Conservation (phyloP, 1,284 basidiomycete genomes). For the Ganoderma boninense region DNA sequence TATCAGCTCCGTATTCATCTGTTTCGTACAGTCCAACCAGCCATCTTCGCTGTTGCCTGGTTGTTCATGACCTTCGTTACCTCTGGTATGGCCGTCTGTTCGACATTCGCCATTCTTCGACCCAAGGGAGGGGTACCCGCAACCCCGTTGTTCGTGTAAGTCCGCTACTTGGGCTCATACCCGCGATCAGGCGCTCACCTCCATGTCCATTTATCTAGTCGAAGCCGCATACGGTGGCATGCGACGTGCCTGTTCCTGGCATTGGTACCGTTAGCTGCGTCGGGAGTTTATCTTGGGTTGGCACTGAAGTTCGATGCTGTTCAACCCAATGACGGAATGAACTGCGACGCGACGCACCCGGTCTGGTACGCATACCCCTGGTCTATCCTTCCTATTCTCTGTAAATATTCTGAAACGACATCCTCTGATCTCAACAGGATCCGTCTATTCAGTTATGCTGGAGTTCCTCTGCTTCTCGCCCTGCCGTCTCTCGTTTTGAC, state of each 20-base stretch:
- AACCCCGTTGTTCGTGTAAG: slow-evolving; percentile 40
- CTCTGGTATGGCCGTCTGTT: slow-evolving; percentile 58
- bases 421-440: slow-evolving; percentile 50
- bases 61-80: slow-evolving; percentile 61
- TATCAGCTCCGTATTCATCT: not conserved
- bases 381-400: not conserved
- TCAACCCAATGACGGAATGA: slow-evolving; percentile 55
- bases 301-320: slow-evolving; percentile 54
- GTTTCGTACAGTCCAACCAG: slow-evolving; percentile 52
- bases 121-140: slow-evolving; percentile 50
- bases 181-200: not conserved
- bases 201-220: slow-evolving; percentile 11
- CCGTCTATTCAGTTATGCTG: slow-evolving; percentile 67
- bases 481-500: slow-evolving; percentile 61
- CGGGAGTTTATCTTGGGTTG: slow-evolving; percentile 52
- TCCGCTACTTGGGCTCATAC: slow-evolving; percentile 8
- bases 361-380: slow-evolving; percentile 53
- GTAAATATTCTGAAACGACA: slow-evolving; percentile 1
- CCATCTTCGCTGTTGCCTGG: slow-evolving; percentile 54
- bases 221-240: slow-evolving; percentile 43
- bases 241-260: slow-evolving; percentile 47
- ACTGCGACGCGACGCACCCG: slow-evolving; percentile 62
- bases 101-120: slow-evolving; percentile 55
- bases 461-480: slow-evolving; percentile 57
- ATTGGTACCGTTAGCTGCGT: slow-evolving; percentile 56